These are phyloP conservation scores for Litsea cubeba DNA, from an alignment of 164 flowering plant genomes.

Conservation along the genomic window DNA sequence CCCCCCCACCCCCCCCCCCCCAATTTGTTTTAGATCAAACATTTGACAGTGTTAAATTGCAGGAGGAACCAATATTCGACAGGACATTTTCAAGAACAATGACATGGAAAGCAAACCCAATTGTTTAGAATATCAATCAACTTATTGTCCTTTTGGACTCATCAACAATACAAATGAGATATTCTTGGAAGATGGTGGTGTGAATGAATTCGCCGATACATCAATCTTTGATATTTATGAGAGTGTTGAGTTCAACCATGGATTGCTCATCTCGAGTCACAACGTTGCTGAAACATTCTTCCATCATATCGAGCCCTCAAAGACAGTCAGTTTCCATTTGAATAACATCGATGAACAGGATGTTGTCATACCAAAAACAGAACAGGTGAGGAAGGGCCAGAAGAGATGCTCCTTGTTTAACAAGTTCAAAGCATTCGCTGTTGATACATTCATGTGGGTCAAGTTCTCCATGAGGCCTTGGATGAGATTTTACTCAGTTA, in stretches of 20 bases:
- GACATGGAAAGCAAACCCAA: constrained; percentile 18
- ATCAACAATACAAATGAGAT: constrained; percentile 31
- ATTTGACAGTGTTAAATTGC: constrained; percentile 11
- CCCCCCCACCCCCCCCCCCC: not conserved
- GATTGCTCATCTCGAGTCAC: constrained; percentile 54
- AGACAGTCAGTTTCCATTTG: constrained; percentile 50
- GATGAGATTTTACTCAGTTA: constrained; percentile 10
- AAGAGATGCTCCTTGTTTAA: constrained; percentile 11
- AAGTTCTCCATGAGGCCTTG: constrained; percentile 13
- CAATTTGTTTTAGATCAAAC: not conserved
- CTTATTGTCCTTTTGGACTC: constrained; percentile 39
- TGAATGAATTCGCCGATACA: constrained; percentile 29
- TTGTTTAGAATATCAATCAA: constrained; percentile 2
- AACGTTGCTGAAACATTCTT: constrained; percentile 62
- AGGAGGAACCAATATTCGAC: constrained; percentile 27
- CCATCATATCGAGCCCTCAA: constrained; percentile 68
- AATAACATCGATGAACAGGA: constrained; percentile 28
- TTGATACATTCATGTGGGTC: constrained; percentile 18
- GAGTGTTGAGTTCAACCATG: constrained; percentile 61
- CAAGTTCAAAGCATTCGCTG: constrained; percentile 20
- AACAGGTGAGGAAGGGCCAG: constrained; percentile 3
- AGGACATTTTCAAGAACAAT: constrained; percentile 18
- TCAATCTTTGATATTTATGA: constrained; percentile 50
- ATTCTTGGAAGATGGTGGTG: constrained; percentile 28
- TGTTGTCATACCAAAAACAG: constrained; percentile 11